Conservation (phyloP, 31 red algal genomes). For the Porphyra umbilicalis region DNA sequence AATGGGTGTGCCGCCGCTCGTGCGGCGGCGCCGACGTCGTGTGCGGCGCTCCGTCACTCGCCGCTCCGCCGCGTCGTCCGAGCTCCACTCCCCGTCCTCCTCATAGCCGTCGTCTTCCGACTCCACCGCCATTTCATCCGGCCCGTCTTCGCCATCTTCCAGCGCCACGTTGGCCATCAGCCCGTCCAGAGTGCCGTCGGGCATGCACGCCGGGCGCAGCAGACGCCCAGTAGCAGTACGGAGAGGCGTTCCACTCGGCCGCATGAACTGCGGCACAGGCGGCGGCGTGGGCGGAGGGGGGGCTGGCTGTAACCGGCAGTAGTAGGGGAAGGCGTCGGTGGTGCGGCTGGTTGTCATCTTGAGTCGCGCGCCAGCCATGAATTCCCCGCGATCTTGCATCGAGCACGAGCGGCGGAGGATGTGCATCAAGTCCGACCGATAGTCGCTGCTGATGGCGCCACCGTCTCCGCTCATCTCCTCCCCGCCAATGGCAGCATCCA, state of each 20-base stretch:
- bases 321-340: not conserved
- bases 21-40: not conserved
- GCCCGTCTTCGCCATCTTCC: not conserved
- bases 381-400: not conserved
- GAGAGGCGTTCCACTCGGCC: not conserved
- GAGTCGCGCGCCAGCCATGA: not conserved
- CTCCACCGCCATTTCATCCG: slow-evolving; percentile 1
- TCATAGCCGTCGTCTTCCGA: slow-evolving; percentile 2
- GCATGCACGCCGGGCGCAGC: not conserved
- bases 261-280: not conserved
- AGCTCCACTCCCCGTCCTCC: slow-evolving; percentile 3
- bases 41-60: not conserved
- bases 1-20: not conserved
- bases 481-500: not conserved
- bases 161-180: not conserved
- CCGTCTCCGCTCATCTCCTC: not conserved
- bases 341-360: not conserved
- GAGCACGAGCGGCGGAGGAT: not conserved
- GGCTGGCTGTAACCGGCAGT: not conserved
- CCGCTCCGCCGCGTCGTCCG: not conserved
- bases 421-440: not conserved
- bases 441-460: not conserved
- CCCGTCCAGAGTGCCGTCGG: not conserved
- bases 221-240: not conserved
- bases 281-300: not conserved